Evolutionary conservation across 257 asterid genomes (phyloP).

Genomic region (Fraxinus cuspidata): DNA sequence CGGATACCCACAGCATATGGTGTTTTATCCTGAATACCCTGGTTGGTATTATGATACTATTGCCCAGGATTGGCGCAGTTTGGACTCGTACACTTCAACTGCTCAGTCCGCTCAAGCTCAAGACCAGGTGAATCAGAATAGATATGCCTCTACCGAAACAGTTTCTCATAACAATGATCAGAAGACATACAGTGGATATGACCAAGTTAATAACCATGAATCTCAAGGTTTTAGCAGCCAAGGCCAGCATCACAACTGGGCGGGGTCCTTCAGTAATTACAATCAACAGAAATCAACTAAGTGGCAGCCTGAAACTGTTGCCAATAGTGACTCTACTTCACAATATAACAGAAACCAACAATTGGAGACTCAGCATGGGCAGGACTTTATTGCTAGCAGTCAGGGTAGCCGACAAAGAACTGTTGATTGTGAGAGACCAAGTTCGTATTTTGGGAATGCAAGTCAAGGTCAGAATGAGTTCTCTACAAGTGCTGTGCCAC

Average conservation of each 20-base stretch:
- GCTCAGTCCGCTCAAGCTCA: slow-evolving; percentile 51
- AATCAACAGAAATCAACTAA: slow-evolving; percentile 41
- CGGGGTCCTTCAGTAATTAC: slow-evolving; percentile 43
- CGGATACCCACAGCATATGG: slow-evolving; percentile 85
- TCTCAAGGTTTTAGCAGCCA: slow-evolving; percentile 36
- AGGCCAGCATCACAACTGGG: slow-evolving; percentile 48
- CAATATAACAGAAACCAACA: slow-evolving; percentile 45
- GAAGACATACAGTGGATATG: slow-evolving; percentile 21
- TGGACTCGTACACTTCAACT: slow-evolving; percentile 58
- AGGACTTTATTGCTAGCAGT: slow-evolving; percentile 33
- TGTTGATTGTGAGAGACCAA: slow-evolving; percentile 40
- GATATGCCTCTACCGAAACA: not conserved
- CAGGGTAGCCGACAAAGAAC: slow-evolving; percentile 46
- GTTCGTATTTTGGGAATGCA: slow-evolving; percentile 39
- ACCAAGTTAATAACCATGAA: not conserved
- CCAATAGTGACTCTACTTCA: slow-evolving; percentile 35
- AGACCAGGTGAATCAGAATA: slow-evolving; percentile 39
- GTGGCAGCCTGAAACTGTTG: slow-evolving; percentile 50
- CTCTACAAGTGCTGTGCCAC: slow-evolving; percentile 41
- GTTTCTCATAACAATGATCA: slow-evolving; percentile 38
- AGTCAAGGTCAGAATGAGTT: slow-evolving; percentile 42
- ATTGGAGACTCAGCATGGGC: slow-evolving; percentile 40
- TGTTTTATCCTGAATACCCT: slow-evolving; percentile 91
- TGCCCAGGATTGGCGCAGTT: slow-evolving; percentile 66
- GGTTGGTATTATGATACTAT: slow-evolving; percentile 86